phyloP scores from a whole-genome alignment of 1,284 basidiomycete species.

The Cystobasidium sp. region DNA sequence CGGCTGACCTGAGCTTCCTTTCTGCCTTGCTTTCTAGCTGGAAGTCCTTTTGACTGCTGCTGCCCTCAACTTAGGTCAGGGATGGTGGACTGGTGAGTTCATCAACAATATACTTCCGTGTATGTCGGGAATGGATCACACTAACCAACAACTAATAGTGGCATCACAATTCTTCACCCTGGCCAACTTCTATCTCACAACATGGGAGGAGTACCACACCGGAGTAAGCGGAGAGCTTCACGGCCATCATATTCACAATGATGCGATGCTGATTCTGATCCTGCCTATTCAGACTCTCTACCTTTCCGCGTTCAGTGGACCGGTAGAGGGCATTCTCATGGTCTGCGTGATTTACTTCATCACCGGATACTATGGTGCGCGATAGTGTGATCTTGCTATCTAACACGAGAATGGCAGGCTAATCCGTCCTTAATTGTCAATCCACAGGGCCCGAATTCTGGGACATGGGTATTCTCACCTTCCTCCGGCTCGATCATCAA shows the following conservation, averaged over 20 bases:
- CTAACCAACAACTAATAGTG: slow-evolving; percentile 57
- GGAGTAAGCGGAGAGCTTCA: slow-evolving; percentile 60
- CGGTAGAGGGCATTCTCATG: slow-evolving; percentile 93
- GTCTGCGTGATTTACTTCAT: slow-evolving; percentile 78
- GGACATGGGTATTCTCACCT: slow-evolving; percentile 72
- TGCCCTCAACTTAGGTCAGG: slow-evolving; percentile 85
- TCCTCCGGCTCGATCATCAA: slow-evolving; percentile 66
- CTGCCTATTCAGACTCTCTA: slow-evolving; percentile 69
- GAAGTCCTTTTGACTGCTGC: slow-evolving; percentile 81
- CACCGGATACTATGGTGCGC: slow-evolving; percentile 71
- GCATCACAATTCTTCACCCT: slow-evolving; percentile 82
- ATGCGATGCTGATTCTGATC: neutral
- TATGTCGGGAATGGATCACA: neutral
- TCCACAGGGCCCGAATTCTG: slow-evolving; percentile 69
- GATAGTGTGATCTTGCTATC: neutral
- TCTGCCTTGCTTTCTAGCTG: slow-evolving; percentile 62
- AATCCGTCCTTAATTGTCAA: neutral
- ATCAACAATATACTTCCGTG: neutral
- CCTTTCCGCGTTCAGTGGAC: slow-evolving; percentile 92
- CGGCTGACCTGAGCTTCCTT: neutral
- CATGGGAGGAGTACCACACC: slow-evolving; percentile 98
- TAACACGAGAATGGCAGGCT: neutral
- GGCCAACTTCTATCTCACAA: slow-evolving; percentile 90
- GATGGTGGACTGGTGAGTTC: slow-evolving; percentile 80
- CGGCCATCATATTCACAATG: slow-evolving; percentile 11